Base-by-base conservation (phyloP, 306 rosid genomes). In the Dicorynia guianensis region DNA sequence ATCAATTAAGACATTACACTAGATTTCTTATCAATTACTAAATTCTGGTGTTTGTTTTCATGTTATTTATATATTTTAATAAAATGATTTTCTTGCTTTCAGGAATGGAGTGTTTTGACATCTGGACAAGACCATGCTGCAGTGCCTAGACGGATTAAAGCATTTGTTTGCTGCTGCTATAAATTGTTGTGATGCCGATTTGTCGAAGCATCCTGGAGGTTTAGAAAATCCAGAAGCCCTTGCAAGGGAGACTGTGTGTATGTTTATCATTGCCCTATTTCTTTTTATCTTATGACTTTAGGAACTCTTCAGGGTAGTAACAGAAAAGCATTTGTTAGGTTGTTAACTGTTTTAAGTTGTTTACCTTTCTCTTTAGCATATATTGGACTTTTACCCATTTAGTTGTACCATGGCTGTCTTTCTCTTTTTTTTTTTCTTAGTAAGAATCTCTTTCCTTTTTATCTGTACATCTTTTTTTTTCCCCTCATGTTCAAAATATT, bases 231-330 rank as follows among this genome's bases (percentile, higher is more conserved):
- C 96, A 56, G 86, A 85, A 77, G 83, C 70, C 76, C 80, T 90
- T 63, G 90, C 97, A 18, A 88, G 90, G 74, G 82, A 85, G 86
- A 90, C 97, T 55, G 84, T 83, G 10, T 92, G 97, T 92, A 90
- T 69, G 88, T 74, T 55, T 80, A 33, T 56, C 72, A 69, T 71
- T 56, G 15, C 73, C 70, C 52, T 58, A 48, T 35, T 61, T 76
- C 63, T 53, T 78, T 39, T 20, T 25, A 66, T 30, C 67, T 47
- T 56, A 64, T 79, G 44, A 34, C 15, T n/a, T 62, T 62, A 25
- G 46, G 43, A 18, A 34, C 68, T 52, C 15, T 65, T 17, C 40
- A n/a, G 42, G 20, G 30, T 67, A 66, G 79, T 36, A 83, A 63
- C 47, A 39, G 19, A 33, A 40, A 25, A 14, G 58, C 63, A 65